These are phyloP conservation scores for Aspergillus nomiae DNA, from an alignment of 2,329 filamentous ascomycete genomes.

Conservation along the genomic window DNA sequence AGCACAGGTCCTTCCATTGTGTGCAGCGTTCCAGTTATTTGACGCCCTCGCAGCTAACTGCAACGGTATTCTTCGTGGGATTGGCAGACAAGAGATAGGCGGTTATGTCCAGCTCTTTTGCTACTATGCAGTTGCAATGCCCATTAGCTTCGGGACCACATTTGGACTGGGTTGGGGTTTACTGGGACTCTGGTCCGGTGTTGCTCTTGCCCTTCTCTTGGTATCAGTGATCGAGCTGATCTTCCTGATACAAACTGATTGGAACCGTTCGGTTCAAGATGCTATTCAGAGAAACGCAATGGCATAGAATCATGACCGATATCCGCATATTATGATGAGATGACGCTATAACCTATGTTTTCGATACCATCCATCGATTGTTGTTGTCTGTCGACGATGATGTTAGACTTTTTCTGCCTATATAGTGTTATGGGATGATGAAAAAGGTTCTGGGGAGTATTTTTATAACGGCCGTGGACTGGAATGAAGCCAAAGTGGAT, in stretches of 20 bases:
- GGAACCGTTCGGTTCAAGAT: constrained; percentile 62
- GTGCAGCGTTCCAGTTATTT: constrained; percentile 86
- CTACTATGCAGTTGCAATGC: constrained; percentile 85
- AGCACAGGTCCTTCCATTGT: constrained; percentile 72
- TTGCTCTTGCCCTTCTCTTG: constrained; percentile 68
- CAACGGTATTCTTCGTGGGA: constrained; percentile 81
- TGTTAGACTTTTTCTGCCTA: too few species aligned
- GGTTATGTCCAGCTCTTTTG: constrained; percentile 84
- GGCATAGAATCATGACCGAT: constrained; percentile 6
- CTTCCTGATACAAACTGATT: constrained; percentile 59
- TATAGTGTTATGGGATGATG: background rate
- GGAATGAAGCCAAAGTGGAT: background rate
- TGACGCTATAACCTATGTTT: background rate
- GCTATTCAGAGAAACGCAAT: constrained; percentile 58
- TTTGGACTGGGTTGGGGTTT: constrained; percentile 79
- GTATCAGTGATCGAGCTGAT: constrained; percentile 59
- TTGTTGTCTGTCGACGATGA: background rate
- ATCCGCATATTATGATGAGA: background rate
- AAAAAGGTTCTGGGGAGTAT: background rate
- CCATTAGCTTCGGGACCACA: constrained; percentile 74
- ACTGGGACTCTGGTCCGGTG: constrained; percentile 77
- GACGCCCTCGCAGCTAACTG: constrained; percentile 78
- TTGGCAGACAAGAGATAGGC: constrained; percentile 86
- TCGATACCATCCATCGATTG: background rate
- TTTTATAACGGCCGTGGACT: background rate